A percentile compares a stretch with the other conserved stretches of the same genome.
Conservation (phyloP, 2,329 filamentous ascomycete genomes). For the Sporothrix inflata region DNA sequence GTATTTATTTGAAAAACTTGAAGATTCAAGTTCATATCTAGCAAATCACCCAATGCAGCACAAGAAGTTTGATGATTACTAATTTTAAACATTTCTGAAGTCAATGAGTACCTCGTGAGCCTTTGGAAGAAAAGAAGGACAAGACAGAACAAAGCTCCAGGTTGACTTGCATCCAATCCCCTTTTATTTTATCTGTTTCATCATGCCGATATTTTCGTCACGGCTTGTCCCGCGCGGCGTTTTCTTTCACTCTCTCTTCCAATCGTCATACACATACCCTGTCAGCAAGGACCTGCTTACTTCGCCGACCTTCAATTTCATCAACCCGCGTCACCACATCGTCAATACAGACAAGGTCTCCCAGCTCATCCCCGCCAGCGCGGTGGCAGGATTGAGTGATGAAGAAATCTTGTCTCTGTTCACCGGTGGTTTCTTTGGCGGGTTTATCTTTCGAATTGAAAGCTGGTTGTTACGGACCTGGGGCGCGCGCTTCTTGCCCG, state of each 20-base stretch:
- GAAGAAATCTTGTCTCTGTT: conserved; percentile 9
- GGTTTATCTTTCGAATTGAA: conserved; percentile 14
- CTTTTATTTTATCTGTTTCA: neutral
- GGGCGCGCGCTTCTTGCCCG: neutral
- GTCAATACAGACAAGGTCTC: conserved; percentile 1
- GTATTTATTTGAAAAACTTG: neutral
- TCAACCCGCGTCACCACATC: conserved; percentile 5
- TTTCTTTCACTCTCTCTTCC: neutral
- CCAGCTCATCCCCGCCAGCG: neutral
- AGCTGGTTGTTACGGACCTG: neutral
- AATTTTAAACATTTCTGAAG: neutral
- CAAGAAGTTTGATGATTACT: neutral
- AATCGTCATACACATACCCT: neutral
- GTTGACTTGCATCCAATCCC: no score
- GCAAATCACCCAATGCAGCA: neutral
- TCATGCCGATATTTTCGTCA: neutral
- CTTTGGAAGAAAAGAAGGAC: no score
- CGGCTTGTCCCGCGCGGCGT: neutral
- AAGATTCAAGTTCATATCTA: no score
- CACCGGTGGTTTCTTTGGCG: conserved; percentile 8
- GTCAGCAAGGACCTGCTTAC: neutral
- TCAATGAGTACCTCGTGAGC: no score
- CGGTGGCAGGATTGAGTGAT: neutral
- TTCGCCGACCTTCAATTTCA: neutral
- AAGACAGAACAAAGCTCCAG: no score